Base-by-base conservation (phyloP, 495 filamentous ascomycete species). In the Penicillium parvum region DNA sequence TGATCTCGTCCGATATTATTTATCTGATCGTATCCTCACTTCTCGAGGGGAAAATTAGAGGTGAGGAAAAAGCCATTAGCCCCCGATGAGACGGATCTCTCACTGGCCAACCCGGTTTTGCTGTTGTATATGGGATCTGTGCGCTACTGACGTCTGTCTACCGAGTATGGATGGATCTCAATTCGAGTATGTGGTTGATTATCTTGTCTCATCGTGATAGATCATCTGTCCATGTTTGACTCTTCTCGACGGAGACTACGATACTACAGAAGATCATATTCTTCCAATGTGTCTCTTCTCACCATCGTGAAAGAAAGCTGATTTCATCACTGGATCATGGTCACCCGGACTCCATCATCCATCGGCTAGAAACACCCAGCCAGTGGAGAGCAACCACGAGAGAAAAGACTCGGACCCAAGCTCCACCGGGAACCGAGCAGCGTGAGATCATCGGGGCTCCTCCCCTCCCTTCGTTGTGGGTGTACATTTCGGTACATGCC, bases 341-440 rank as follows among this genome's bases (percentile, higher is more conserved):
- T 15, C 15, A 22, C 35, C 14, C 22, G 41, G 22, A 30, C 17
- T 38, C 30, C 19, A 15, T 44, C 22, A 12, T 17, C 21, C 18
- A 27, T 35, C 22, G 20, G 25, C 32, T 12, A 28, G 8, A n/a
- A n/a, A n/a, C n/a, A n/a, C n/a, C n/a, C 3, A 27, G 8, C 29
- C 22, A 29, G 44, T 47, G 37, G 37, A 47, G 46, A 21, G 19
- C 22, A 33, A 43, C 32, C 39, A 19, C 30, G 29, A 18, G 26
- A 15, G 27, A 18, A 14, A 15, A 38, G 8, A 9, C 32, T 25
- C 25, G 16, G 37, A 10, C 27, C 18, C 22, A 19, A 17, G 28
- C 32, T 42, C 37, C 49, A 47, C 42, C 21, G 21, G 34, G 9
- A 32, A 33, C 40, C 30, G 26, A 26, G 10, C 6, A 15, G 7